Evolutionary conservation across 2,329 filamentous ascomycete species (phyloP).

Genomic region (Fusarium annulatum): DNA sequence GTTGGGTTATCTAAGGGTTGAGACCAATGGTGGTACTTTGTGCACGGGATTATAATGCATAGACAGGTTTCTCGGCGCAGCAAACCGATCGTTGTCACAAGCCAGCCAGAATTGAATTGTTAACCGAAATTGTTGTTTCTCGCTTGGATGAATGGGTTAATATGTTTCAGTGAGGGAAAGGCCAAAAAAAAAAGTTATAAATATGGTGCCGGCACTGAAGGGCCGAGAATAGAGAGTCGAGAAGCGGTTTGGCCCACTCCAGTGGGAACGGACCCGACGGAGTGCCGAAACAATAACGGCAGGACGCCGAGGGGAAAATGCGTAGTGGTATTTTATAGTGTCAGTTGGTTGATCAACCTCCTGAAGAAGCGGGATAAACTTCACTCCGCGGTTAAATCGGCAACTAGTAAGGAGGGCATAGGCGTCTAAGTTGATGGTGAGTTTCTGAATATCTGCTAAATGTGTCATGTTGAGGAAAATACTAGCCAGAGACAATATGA

Average conservation of each 20-base stretch:
- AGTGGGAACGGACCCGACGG: conserved; percentile 2
- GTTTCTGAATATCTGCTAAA: conserved; percentile 1
- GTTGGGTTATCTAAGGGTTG: not conserved
- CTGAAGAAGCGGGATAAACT: conserved; percentile 15
- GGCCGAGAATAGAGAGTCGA: conserved; percentile 21
- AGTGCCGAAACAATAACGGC: conserved; percentile 9
- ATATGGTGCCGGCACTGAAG: conserved; percentile 15
- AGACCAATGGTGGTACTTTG: not conserved
- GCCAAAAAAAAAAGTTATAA: conserved; percentile 9
- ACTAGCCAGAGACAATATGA: not conserved
- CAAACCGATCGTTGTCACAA: not conserved
- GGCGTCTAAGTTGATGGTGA: not conserved
- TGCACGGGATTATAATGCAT: not conserved
- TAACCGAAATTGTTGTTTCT: conserved; percentile 21
- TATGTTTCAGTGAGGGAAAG: conserved; percentile 7
- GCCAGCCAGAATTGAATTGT: not conserved
- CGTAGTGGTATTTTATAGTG: not conserved
- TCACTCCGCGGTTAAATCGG: conserved; percentile 23
- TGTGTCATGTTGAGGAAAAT: not conserved
- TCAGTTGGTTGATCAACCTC: conserved; percentile 12
- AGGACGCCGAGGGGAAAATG: not conserved
- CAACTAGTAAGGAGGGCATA: conserved; percentile 14
- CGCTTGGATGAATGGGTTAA: not conserved
- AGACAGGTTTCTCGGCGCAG: not conserved
- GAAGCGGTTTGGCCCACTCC: conserved; percentile 15